Conservation (phyloP, 2,329 filamentous ascomycete genomes). For the Fusarium anthophilum region DNA sequence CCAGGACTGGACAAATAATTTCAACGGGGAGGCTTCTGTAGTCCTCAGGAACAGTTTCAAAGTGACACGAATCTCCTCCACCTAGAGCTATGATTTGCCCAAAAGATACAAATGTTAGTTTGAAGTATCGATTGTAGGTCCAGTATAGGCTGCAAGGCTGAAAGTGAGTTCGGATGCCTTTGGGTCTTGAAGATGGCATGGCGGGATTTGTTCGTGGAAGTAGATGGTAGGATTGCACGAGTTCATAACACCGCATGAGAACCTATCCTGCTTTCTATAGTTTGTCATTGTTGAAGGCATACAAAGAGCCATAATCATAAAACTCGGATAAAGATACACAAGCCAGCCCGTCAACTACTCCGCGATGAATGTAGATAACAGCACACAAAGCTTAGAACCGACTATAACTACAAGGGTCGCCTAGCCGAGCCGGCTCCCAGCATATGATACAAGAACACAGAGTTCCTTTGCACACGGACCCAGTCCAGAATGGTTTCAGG, state of each 20-base stretch:
- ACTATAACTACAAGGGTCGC: slow-evolving; percentile 13
- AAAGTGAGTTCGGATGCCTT: neutral
- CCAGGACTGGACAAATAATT: neutral
- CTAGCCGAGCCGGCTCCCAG: neutral
- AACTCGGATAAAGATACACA: neutral
- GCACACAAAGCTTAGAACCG: neutral
- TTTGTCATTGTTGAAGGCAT: neutral
- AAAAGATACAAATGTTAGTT: neutral
- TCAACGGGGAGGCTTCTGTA: neutral
- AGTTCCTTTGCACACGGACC: neutral
- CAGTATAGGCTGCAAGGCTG: neutral
- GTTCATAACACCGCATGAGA: neutral
- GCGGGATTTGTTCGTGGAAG: too few relatives aligned
- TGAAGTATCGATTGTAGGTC: too few relatives aligned
- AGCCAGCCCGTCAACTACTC: neutral
- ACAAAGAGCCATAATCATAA: neutral
- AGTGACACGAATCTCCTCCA: neutral
- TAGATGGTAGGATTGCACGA: neutral
- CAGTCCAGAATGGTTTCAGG: neutral
- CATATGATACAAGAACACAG: slow-evolving; percentile 24
- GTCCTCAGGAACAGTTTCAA: neutral
- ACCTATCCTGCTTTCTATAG: neutral
- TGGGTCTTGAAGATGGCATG: neutral
- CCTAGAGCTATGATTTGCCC: too few relatives aligned
- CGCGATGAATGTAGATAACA: neutral